phyloP scores from a whole-genome alignment of 495 filamentous ascomycete genomes.

The Astrocystis sublimbata region DNA sequence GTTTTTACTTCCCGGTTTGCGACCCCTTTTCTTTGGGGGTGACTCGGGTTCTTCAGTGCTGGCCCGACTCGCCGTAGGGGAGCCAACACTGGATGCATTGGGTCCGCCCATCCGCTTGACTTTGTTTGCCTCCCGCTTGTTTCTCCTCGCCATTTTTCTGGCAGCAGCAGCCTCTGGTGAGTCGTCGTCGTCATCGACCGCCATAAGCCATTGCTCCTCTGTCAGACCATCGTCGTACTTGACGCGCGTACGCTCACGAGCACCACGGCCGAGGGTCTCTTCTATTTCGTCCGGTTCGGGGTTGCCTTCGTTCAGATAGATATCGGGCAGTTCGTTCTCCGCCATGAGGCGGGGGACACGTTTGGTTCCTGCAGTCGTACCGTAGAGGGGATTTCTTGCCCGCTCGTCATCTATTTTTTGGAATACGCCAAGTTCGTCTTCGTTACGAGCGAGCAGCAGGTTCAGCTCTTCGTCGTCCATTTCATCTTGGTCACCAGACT shows the following conservation, averaged over 20 bases:
- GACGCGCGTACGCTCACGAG: conserved; percentile 87
- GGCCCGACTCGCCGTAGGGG: conserved; percentile 73
- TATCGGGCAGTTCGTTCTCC: conserved; percentile 89
- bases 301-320: conserved; percentile 85
- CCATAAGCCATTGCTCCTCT: conserved; percentile 93
- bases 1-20: conserved; percentile 68
- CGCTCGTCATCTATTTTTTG: conserved; percentile 79
- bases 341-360: conserved; percentile 74
- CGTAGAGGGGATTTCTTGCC: conserved; percentile 63
- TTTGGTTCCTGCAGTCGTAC: conserved; percentile 60
- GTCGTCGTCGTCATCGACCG: conserved; percentile 95
- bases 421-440: conserved; percentile 70
- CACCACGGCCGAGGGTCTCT: conserved; percentile 80
- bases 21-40: conserved; percentile 68
- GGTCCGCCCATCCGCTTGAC: conserved; percentile 55
- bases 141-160: conserved; percentile 81
- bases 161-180: conserved; percentile 89
- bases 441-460: conserved; percentile 76
- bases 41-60: conserved; percentile 70
- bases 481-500: conserved; percentile 77
- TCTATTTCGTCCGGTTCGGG: conserved; percentile 74
- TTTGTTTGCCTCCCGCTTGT: conserved; percentile 73
- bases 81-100: conserved; percentile 60
- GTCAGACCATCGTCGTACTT: conserved; percentile 97
- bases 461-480: conserved; percentile 99